phyloP scores from a whole-genome alignment of 73 alveolate genomes.

The Urostyla sp. region DNA sequence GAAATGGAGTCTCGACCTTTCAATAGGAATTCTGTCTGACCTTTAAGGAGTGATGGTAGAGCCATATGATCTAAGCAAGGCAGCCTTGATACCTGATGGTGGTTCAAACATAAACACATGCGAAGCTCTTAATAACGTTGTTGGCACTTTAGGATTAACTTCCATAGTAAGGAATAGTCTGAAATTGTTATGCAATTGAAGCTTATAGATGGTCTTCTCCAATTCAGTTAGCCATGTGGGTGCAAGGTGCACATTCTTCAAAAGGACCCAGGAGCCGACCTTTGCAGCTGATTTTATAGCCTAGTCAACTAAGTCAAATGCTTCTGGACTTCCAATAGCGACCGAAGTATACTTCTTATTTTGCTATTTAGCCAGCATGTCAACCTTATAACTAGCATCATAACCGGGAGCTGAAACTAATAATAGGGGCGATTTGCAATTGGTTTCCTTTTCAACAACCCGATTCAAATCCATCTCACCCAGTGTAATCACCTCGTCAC shows the following conservation, averaged over 20 bases:
- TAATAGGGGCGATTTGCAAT: conserved; percentile 83
- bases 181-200: conserved; percentile 95
- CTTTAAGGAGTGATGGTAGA: conserved; percentile 89
- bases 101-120: conserved; percentile 98
- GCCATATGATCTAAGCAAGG: conserved; percentile 91
- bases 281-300: conserved; percentile 93
- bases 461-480: conserved; percentile 85
- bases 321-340: conserved; percentile 99
- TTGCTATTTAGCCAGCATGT: conserved; percentile 84
- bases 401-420: conserved; percentile 98
- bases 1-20: conserved; percentile 98
- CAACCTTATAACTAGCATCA: conserved; percentile 96
- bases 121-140: conserved; percentile 96
- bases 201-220: conserved; percentile 97
- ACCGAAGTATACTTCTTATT: conserved; percentile 92
- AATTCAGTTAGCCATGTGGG: conserved; percentile 98
- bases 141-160: conserved; percentile 98
- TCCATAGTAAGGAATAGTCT: conserved; percentile 99
- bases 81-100: conserved; percentile 99
- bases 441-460: conserved; percentile 90
- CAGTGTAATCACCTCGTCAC: conserved; percentile 80
- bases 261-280: conserved; percentile 98
- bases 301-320: conserved; percentile 95
- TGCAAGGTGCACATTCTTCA: conserved; percentile 99
- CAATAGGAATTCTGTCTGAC: conserved; percentile 97